Percentiles rank a stretch among this genome's conserved stretches.
Evolutionary conservation across 2,329 filamentous ascomycete species (phyloP).

Genomic region (Fusarium domesticum): DNA sequence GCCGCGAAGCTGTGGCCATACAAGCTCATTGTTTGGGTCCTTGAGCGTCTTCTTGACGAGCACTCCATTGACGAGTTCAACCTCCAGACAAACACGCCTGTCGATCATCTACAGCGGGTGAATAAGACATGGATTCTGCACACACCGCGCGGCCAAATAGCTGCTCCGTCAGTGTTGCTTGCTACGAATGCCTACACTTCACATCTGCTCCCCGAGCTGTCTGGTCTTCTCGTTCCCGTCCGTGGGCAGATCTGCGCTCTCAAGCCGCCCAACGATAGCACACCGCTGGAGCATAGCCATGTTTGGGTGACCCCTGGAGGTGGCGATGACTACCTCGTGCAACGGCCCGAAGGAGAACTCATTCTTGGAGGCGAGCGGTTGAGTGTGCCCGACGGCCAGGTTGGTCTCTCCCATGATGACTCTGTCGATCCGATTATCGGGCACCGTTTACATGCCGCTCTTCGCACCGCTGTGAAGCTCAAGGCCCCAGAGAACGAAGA

Average conservation of each 20-base stretch:
- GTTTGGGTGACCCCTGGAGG: constrained; percentile 52
- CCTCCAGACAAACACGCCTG: constrained; percentile 71
- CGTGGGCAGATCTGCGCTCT: constrained; percentile 71
- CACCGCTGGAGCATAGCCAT: constrained; percentile 55
- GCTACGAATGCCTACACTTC: constrained; percentile 85
- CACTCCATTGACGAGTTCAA: constrained; percentile 54
- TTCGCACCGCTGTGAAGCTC: constrained; percentile 44
- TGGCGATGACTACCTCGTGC: constrained; percentile 70
- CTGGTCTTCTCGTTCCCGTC: constrained; percentile 71
- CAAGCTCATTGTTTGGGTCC: constrained; percentile 71
- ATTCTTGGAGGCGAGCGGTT: constrained; percentile 70
- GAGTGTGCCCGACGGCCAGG: constrained; percentile 44
- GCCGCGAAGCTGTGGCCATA: constrained; percentile 79
- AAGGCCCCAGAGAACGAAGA: constrained; percentile 33
- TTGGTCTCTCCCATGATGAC: constrained; percentile 59
- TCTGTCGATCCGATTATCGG: constrained; percentile 55
- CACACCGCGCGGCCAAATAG: constrained; percentile 67
- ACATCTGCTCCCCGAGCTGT: constrained; percentile 65
- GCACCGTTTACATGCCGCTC: constrained; percentile 50
- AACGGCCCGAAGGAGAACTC: constrained; percentile 59
- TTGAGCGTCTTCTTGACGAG: constrained; percentile 54
- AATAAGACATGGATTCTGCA: constrained; percentile 55
- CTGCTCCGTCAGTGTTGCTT: constrained; percentile 63
- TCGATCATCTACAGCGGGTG: constrained; percentile 44
- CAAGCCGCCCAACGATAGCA: constrained; percentile 46